Base-by-base conservation (phyloP, 805 yeast genomes). In the Candida boidinii region DNA sequence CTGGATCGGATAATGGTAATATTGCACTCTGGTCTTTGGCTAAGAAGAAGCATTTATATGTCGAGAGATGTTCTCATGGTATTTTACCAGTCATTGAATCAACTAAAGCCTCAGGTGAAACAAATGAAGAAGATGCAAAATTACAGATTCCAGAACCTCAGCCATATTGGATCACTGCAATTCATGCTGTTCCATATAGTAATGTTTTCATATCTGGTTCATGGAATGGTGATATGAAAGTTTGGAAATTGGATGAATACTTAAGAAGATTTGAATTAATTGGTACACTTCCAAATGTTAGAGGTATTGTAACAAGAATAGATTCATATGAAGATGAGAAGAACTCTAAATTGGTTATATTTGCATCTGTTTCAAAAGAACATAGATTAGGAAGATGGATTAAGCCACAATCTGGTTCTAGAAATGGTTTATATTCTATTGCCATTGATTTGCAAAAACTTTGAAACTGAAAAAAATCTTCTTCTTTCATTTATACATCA, bases 1-100 rank as follows among this genome's bases (percentile, higher is more conserved):
- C 97, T 1, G 97, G 97, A 4, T 79, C 95, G 12, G 98, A 92
- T 53, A 90, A 88, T 53, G 98, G 98, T 27, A 82, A 76, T 50
- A 60, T 92, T 21, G 62, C 84, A n/a, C 64, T 92, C 39, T 92
- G 98, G 98, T 77, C 95, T 3, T 60, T 81, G 36, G 78, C 84
- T 17, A 86, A 86, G 60, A 92, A 92, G 70, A 88, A 86, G 58
- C 94, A 97, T 12, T 59, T 83, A 19, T 79, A 57, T 54, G 75
- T 76, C 2, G 58, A 70, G 39, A 70, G 92, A 47, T 58, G 66
- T 30, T 83, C 90, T 2, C 98, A 92, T 55, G 98, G 96, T 2
- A 51, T 76, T 13, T 56, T 61, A 10, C 65, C 69, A 2, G 28
- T 48, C 1, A 39, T 51, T 23, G 58, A 72, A 8, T 50, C 72